phyloP scores from a whole-genome alignment of 192 early-diverging fungal species.

The Umbelopsis sp. region DNA sequence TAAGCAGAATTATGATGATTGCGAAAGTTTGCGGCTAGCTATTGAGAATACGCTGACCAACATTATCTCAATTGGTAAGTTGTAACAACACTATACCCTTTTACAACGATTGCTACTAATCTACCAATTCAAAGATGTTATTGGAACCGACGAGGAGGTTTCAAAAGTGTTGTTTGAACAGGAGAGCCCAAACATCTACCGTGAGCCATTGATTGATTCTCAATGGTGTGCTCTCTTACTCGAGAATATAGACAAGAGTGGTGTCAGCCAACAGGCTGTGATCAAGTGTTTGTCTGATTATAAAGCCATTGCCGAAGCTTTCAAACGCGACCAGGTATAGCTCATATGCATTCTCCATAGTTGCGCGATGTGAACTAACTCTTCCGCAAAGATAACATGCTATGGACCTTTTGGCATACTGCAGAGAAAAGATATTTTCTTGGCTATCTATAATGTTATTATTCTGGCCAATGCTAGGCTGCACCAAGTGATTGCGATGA shows the following conservation, averaged over 20 bases:
- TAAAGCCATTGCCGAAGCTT: not conserved
- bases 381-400: not conserved
- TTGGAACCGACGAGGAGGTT: slow-evolving; percentile 34
- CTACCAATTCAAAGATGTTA: slow-evolving; percentile 22
- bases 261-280: not conserved
- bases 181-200: slow-evolving; percentile 76
- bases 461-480: slow-evolving; percentile 1
- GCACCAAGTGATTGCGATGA: not conserved
- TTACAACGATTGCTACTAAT: not conserved
- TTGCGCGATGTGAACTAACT: not conserved
- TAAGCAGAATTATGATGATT: slow-evolving; percentile 33
- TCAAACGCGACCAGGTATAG: not conserved
- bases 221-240: slow-evolving; percentile 46
- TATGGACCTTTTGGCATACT: not conserved
- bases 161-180: slow-evolving; percentile 70
- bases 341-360: too few relatives aligned
- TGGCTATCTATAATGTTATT: not conserved
- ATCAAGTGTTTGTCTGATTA: not conserved
- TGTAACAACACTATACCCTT: not conserved
- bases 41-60: slow-evolving; percentile 23
- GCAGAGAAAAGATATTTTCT: not conserved
- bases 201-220: slow-evolving; percentile 70
- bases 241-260: not conserved
- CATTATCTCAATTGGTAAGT: not conserved
- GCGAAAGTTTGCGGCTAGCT: slow-evolving; percentile 24